Evolutionary conservation across 495 filamentous ascomycete genomes (phyloP).

Genomic region (Talaromyces trachyspermus): DNA sequence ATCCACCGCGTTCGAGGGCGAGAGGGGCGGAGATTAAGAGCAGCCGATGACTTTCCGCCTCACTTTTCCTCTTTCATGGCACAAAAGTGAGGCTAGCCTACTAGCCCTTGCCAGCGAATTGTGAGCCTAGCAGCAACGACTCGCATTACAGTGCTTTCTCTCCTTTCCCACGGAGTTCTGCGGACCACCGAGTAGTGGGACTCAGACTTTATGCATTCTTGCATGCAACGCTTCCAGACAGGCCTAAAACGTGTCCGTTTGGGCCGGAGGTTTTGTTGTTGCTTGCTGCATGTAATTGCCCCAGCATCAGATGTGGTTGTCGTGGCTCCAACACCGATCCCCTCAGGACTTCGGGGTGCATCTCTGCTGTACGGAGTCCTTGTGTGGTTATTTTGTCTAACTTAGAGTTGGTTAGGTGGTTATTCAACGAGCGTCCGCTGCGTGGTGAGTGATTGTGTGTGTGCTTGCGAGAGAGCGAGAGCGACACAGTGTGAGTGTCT

Average conservation of each 20-base stretch:
- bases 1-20: background rate
- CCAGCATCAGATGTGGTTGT: constrained; percentile 1
- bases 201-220: no score
- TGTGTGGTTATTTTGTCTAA: no score
- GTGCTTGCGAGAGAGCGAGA: no score
- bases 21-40: constrained; percentile 5
- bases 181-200: no score
- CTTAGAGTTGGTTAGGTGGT: no score
- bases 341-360: no score
- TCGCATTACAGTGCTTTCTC: constrained; percentile 10
- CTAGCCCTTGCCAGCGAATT: constrained; percentile 4
- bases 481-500: no score
- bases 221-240: background rate
- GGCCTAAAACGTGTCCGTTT: background rate
- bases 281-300: constrained; percentile 1
- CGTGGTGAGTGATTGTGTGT: no score
- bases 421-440: no score
- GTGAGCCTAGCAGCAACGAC: background rate
- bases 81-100: constrained; percentile 26
- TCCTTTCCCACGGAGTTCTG: no score
- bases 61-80: constrained; percentile 35
- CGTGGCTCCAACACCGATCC: background rate
- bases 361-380: no score
- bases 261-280: background rate
- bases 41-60: constrained; percentile 23